Base-by-base conservation (phyloP, 2,329 filamentous ascomycete species). In the Microcyclosporella mali region DNA sequence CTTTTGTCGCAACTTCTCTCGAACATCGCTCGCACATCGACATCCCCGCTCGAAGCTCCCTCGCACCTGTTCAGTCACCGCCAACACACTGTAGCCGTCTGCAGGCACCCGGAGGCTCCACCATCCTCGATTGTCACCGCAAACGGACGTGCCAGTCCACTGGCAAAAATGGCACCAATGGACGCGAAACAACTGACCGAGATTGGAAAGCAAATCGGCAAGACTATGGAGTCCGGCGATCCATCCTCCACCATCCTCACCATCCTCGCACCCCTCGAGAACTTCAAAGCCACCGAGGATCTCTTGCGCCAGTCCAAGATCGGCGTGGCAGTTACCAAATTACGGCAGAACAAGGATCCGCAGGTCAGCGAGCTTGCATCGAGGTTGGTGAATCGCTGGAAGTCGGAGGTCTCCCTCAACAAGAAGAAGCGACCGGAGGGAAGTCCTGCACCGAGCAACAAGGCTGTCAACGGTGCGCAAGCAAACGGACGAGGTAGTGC, bases 221-320 rank as follows among this genome's bases (percentile, higher is more conserved):
- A 94, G 70, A 86, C 87, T 17, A 74, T 86, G 33, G 72, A 74
- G 35, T 79, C 81, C 43, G 85, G 85, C 60, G 86, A 94, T 59
- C 80, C 88, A 3, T 62, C 85, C 18, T 68, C 81, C 31, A 84
- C 79, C 47, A 77, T 94, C 38, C 71, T 94, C 42, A 73, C 77
- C 40, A 74, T 97, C 49, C 72, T 98, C 57, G 79, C 82, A 38
- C 74, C 97, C 30, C 86, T 90, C 69, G 82, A 82, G 58, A 85
- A 86, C 49, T 82, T 90, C 28, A 77, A 79, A 35, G 85, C 89
- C 8, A 92, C 86, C 2, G 92, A 98, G 68, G 88, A 95, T 56
- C 78, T 95, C 56, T 73, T 98, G 53, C 82, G 90, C 60, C 84
- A 84, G 32, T 97, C 90, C n/a, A 85, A 84, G 56, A 90, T 94